phyloP scores from a whole-genome alignment of 2,329 filamentous ascomycete species.

The Lasiodiplodia sp. region DNA sequence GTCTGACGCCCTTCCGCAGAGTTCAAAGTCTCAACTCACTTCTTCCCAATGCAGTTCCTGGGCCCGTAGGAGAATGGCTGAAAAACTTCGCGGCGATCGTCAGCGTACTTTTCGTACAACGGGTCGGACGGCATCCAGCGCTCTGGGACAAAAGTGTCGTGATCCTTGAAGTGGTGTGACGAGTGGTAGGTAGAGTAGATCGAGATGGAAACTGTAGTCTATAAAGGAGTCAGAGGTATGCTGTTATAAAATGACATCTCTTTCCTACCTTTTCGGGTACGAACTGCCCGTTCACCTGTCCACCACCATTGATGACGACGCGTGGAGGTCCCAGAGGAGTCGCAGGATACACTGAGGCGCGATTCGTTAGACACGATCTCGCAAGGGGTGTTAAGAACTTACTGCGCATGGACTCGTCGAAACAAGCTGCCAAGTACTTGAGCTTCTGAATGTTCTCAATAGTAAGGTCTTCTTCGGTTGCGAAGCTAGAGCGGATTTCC shows the following conservation, averaged over 20 bases:
- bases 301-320: conserved; percentile 44
- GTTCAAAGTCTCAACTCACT: conserved; percentile 37
- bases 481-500: not conserved
- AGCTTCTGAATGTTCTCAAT: not conserved
- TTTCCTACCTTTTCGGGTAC: not conserved
- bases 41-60: conserved; percentile 47
- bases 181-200: conserved; percentile 14
- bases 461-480: not conserved
- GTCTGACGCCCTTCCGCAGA: not conserved
- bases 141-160: conserved; percentile 49
- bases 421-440: conserved; percentile 34
- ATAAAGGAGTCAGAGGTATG: not conserved
- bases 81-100: not conserved
- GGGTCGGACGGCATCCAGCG: conserved; percentile 43
- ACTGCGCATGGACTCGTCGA: conserved; percentile 47
- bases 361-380: not conserved
- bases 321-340: conserved; percentile 49
- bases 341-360: conserved; percentile 35
- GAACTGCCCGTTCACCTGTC: conserved; percentile 44
- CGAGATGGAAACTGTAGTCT: conserved; percentile 12
- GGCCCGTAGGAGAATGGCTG: conserved; percentile 44
- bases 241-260: not conserved
- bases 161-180: conserved; percentile 44
- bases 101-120: conserved; percentile 11
- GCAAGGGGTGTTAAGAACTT: not conserved